A percentile compares a stretch with the other conserved stretches of the same genome.
Conservation (phyloP, 495 filamentous ascomycete genomes). For the Aspergillus campestris region DNA sequence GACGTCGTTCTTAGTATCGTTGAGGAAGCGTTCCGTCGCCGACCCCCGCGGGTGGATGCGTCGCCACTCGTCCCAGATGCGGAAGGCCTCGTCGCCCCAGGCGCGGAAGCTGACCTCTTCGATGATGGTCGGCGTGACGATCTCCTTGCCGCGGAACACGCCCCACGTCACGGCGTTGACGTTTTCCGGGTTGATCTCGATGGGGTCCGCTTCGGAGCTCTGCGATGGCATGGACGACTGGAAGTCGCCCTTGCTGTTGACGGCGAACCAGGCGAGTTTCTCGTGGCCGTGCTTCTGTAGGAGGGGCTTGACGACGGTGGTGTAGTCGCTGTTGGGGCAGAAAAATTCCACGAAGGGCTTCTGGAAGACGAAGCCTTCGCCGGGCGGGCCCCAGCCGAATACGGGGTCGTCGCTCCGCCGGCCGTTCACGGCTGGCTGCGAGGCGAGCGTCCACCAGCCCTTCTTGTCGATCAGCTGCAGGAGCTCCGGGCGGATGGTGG, state of each 20-base stretch:
- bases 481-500: constrained; percentile 64
- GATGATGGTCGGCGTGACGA: constrained; percentile 94
- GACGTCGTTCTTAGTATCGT: constrained; percentile 52
- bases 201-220: constrained; percentile 23
- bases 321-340: constrained; percentile 62
- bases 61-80: constrained; percentile 91
- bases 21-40: constrained; percentile 59
- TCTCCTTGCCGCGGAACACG: constrained; percentile 92
- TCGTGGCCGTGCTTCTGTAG: constrained; percentile 50
- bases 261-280: constrained; percentile 77
- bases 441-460: constrained; percentile 92
- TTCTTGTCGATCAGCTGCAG: constrained; percentile 61
- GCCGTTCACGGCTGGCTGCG: constrained; percentile 91
- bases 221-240: constrained; percentile 46
- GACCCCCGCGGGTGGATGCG: constrained; percentile 66
- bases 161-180: constrained; percentile 98
- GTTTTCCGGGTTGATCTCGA: constrained; percentile 39
- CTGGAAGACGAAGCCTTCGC: constrained; percentile 89
- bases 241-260: constrained; percentile 63
- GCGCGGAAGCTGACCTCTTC: constrained; percentile 91
- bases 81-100: constrained; percentile 94
- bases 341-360: constrained; percentile 98
- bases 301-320: constrained; percentile 44
- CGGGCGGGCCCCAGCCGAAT: constrained; percentile 89
- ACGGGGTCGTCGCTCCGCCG: constrained; percentile 62